A percentile compares a stretch with the other conserved stretches of the same genome.
Conservation (phyloP, 495 filamentous ascomycete genomes). For the Tetracladium marchalianum region DNA sequence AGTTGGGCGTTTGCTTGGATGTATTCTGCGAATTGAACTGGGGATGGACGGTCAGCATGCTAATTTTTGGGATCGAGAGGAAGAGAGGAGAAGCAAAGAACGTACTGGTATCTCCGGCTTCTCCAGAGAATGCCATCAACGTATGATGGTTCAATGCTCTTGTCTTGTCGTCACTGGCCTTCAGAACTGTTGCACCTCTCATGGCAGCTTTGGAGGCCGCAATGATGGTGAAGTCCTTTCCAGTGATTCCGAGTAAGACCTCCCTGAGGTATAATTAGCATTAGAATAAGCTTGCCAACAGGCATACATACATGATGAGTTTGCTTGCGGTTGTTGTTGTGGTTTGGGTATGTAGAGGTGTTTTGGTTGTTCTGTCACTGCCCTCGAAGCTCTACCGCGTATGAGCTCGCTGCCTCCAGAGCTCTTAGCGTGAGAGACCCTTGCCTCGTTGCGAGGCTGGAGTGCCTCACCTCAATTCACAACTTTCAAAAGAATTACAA, state of each 20-base stretch:
- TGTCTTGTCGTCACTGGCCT: conserved; percentile 95
- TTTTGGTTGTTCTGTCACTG: conserved; percentile 1
- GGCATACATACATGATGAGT: conserved; percentile 15
- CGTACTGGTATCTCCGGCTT: conserved; percentile 91
- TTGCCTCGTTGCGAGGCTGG: not conserved
- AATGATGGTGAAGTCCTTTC: conserved; percentile 97
- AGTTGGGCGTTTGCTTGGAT: conserved; percentile 97
- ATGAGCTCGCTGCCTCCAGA: conserved; percentile 6
- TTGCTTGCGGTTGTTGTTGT: not conserved
- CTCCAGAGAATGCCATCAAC: conserved; percentile 92
- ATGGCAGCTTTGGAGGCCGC: conserved; percentile 96
- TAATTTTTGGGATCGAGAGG: not conserved
- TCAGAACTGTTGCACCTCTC: conserved; percentile 93
- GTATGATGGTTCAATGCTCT: conserved; percentile 81
- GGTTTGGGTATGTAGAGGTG: conserved; percentile 6
- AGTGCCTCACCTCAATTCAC: not conserved
- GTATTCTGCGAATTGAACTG: conserved; percentile 98
- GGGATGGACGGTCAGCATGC: not conserved
- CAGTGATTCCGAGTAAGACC: conserved; percentile 94
- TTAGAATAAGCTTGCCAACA: conserved; percentile 1
- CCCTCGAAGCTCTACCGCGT: conserved; percentile 3
- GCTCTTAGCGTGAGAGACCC: conserved; percentile 2
- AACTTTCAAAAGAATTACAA: too few relatives aligned
- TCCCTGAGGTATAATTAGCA: conserved; percentile 52
- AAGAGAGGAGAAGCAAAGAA: not conserved